phyloP scores from a whole-genome alignment of 139 green algal species.

The Picochlorum sp. region DNA sequence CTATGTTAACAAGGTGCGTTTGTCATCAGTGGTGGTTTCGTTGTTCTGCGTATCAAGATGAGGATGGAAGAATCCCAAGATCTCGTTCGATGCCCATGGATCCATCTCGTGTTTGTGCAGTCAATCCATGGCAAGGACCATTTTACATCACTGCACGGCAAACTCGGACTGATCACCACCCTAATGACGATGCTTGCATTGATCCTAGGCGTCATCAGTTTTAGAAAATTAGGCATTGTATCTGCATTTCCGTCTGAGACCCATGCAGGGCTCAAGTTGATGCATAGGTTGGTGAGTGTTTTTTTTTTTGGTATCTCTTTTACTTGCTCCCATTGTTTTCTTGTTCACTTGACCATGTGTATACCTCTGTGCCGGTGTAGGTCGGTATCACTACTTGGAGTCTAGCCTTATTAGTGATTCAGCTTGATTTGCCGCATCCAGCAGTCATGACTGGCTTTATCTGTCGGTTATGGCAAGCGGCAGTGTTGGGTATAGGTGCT shows the following conservation, averaged over 20 bases:
- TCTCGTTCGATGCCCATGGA: neutral
- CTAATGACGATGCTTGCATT: conserved; percentile 23
- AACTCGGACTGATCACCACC: conserved; percentile 30
- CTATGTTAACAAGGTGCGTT: conserved; percentile 51
- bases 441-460: conserved; percentile 23
- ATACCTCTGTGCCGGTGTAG: too few relatives aligned
- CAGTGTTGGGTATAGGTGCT: neutral
- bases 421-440: conserved; percentile 40
- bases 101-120: neutral
- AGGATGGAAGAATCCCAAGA: neutral
- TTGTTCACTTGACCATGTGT: too few relatives aligned
- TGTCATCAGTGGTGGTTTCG: too few relatives aligned
- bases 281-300: conserved; percentile 41
- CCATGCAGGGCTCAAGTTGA: conserved; percentile 34
- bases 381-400: conserved; percentile 31
- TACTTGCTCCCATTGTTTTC: too few relatives aligned
- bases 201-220: conserved; percentile 35
- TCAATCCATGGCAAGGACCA: conserved; percentile 19
- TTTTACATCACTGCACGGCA: conserved; percentile 24
- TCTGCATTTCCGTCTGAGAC: conserved; percentile 28
- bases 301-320: too few relatives aligned
- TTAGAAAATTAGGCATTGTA: conserved; percentile 38
- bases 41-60: neutral
- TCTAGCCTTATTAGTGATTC: conserved; percentile 34
- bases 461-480: conserved; percentile 8